These are phyloP conservation scores for Rhizoctonia solani DNA, from an alignment of 1,284 basidiomycete species.

Conservation along the genomic window DNA sequence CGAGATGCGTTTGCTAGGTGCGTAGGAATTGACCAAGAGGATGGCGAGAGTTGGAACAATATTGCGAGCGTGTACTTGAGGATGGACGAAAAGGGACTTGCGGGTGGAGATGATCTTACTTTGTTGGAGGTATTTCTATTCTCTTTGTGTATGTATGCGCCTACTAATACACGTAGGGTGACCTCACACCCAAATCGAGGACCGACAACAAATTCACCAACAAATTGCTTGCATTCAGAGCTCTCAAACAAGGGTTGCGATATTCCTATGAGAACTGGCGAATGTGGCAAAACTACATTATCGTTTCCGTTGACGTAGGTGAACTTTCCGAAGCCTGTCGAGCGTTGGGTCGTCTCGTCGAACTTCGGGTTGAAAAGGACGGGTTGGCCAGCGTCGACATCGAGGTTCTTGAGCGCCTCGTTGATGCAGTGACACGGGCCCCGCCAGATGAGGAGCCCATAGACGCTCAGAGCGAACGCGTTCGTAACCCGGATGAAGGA, in stretches of 20 bases:
- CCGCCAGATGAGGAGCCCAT: conserved; percentile 47
- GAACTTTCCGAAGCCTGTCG: conserved; percentile 87
- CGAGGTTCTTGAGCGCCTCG: conserved; percentile 58
- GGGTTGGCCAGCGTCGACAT: conserved; percentile 64
- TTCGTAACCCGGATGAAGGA: conserved; percentile 61
- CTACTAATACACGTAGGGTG: not conserved
- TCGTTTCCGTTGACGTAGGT: conserved; percentile 91
- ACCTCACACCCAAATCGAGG: not conserved
- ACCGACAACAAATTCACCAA: conserved; percentile 50
- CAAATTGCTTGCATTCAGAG: conserved; percentile 91
- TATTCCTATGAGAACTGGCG: conserved; percentile 91
- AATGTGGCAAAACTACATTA: conserved; percentile 98
- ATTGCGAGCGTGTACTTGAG: conserved; percentile 93
- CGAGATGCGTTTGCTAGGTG: conserved; percentile 84
- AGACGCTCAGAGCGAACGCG: conserved; percentile 40
- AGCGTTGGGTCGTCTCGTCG: conserved; percentile 81
- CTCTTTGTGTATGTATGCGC: not conserved
- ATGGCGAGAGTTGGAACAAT: conserved; percentile 98
- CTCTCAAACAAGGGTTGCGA: conserved; percentile 87
- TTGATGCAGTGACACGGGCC: conserved; percentile 79
- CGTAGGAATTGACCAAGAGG: conserved; percentile 91
- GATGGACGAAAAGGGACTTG: conserved; percentile 53
- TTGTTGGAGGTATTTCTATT: conserved; percentile 8
- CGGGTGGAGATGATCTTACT: conserved; percentile 36
- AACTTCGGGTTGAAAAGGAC: conserved; percentile 71